Percentiles rank a stretch among this genome's conserved stretches.
Conservation (phyloP, 1,284 basidiomycete genomes). For the Mycena citricolor region DNA sequence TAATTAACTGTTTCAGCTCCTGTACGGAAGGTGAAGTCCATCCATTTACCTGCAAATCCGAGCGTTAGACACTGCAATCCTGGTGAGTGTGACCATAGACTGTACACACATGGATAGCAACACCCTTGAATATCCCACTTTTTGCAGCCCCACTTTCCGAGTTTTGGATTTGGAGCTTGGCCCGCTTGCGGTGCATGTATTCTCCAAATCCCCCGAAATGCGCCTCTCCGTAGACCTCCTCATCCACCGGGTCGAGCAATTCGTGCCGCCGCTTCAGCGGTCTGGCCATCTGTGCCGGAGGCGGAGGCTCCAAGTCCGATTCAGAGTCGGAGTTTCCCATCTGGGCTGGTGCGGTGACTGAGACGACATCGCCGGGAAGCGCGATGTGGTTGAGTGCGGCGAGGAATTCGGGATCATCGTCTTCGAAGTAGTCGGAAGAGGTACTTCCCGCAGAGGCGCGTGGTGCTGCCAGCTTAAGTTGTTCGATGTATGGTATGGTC, state of each 20-base stretch:
- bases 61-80: slow-evolving; percentile 32
- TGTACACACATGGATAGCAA: slow-evolving; percentile 75
- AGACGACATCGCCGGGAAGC: slow-evolving; percentile 46
- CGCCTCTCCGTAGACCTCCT: slow-evolving; percentile 71
- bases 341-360: slow-evolving; percentile 4
- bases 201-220: slow-evolving; percentile 83
- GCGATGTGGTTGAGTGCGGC: slow-evolving; percentile 45
- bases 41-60: slow-evolving; percentile 79
- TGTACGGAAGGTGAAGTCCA: slow-evolving; percentile 88
- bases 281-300: slow-evolving; percentile 33
- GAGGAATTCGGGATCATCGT: slow-evolving; percentile 56
- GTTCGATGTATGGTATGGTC: too few relatives aligned
- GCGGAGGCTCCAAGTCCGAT: slow-evolving; percentile 32
- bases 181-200: slow-evolving; percentile 88
- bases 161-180: slow-evolving; percentile 89
- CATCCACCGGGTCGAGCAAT: slow-evolving; percentile 27
- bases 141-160: slow-evolving; percentile 36
- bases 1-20: slow-evolving; percentile 77
- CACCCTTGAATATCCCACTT: slow-evolving; percentile 66
- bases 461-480: too few relatives aligned
- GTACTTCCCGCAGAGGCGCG: slow-evolving; percentile 26
- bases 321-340: slow-evolving; percentile 24
- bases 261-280: slow-evolving; percentile 36
- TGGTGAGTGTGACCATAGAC: slow-evolving; percentile 35
- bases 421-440: slow-evolving; percentile 58